Evolutionary conservation across 805 yeast genomes (phyloP), one percentile per base, ranked within the genome.

Genomic region (Deakozyma indianensis): DNA sequence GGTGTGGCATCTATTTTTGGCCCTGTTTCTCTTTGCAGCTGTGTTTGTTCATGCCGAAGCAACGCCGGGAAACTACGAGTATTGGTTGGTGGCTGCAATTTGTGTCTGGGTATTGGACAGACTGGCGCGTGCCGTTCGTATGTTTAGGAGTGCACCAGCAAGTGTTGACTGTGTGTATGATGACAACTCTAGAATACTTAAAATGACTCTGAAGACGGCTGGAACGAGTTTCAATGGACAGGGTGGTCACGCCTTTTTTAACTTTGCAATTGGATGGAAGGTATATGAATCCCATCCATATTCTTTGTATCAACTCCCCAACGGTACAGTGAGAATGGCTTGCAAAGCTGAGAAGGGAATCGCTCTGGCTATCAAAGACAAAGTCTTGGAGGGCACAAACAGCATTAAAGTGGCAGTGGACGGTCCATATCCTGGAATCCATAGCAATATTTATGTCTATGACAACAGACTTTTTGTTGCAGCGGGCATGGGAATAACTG

Each of bases 81-180:
- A 32, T 20, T 32, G 38, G 38, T 11, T 32, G 38, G 38, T 32
- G 18, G 69, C 74, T 4, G 58, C 78, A 9, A 68, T 75, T 49
- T 77, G 73, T 0, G 64, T 83, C 11, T 85, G 94, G 94, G 68
- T 65, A 2, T 67, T 75, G 50, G 92, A 84, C 56, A 66, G 86
- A 48, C 47, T 76, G 0, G 53, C 75, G 14, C 69, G 94, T 52
- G 46, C 78, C 15, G 63, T 68, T 1, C 69, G 83, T 46, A 59
- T 83, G 14, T 23, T 22, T 1, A 9, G 21, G 15, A 42, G 32
- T 24, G 47, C 47, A 2, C 16, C 16, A 4, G 28, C 38, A n/a
- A 5, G 20, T 7, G 18, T 32, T n/a, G 4, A 7, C 5, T 7
- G 18, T n/a, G 38, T 14, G 11, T 32, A 11, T 32, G 11, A 14